Conservation (phyloP, 345 rosid genomes). For the Sisymbrium irio region DNA sequence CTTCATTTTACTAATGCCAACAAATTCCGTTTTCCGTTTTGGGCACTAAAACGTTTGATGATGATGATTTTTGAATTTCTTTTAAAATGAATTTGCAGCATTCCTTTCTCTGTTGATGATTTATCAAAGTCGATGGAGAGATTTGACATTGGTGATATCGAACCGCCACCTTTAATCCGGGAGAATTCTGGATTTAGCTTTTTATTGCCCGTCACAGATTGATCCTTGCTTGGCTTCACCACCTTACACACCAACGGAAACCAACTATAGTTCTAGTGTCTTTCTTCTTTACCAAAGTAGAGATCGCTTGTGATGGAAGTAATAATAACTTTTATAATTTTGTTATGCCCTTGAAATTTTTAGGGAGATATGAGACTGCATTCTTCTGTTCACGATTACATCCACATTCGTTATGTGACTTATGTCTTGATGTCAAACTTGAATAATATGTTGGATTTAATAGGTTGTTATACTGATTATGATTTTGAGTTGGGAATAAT, state of each 20-base stretch:
- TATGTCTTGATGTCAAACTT: not conserved
- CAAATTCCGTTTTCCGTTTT: not conserved
- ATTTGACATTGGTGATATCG: conserved; percentile 77
- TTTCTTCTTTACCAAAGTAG: not conserved
- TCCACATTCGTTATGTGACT: not conserved
- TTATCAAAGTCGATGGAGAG: conserved; percentile 92
- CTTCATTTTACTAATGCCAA: not conserved
- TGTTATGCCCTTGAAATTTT: not conserved
- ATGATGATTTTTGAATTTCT: not conserved
- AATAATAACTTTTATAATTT: conserved; percentile 3
- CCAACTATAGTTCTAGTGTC: conserved; percentile 12
- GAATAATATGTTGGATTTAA: not conserved
- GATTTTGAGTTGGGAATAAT: no score
- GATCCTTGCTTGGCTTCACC: no score
- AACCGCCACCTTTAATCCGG: conserved; percentile 81
- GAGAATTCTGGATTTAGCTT: conserved; percentile 93
- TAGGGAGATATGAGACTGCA: not conserved
- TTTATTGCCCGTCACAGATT: conserved; percentile 74
- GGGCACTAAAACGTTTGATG: not conserved
- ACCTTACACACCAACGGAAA: not conserved
- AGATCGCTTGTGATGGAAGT: conserved; percentile 2
- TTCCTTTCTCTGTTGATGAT: conserved; percentile 96
- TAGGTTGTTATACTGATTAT: not conserved
- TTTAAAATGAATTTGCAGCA: conserved; percentile 46
- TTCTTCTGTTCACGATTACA: not conserved